A percentile compares a stretch with the other conserved stretches of the same genome.
Evolutionary conservation across 2,329 filamentous ascomycete species (phyloP).

Genomic region (Aplosporella prunicola): DNA sequence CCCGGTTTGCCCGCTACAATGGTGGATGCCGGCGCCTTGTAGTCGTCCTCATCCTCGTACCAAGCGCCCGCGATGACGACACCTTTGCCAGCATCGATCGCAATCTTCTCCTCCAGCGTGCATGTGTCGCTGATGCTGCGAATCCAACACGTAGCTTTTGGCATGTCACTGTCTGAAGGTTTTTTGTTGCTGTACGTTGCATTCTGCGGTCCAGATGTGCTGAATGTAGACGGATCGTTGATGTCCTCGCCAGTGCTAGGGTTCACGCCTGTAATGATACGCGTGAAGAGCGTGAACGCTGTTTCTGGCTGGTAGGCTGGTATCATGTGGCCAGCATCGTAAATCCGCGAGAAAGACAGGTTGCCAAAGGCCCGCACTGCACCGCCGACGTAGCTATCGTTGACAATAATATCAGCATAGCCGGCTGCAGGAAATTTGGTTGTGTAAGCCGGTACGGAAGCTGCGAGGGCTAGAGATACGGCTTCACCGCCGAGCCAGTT

Average conservation of each 20-base stretch:
- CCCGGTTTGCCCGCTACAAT: constrained; percentile 12
- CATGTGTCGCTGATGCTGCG: constrained; percentile 46
- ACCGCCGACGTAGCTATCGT: constrained; percentile 59
- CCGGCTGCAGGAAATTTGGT: constrained; percentile 54
- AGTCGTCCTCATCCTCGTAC: constrained; percentile 13
- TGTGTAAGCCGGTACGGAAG: constrained; percentile 34
- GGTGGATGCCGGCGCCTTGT: constrained; percentile 9
- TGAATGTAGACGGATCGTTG: constrained; percentile 27
- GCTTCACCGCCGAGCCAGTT: constrained; percentile 68
- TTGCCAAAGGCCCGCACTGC: constrained; percentile 70
- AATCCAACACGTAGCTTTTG: constrained; percentile 57
- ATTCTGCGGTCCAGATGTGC: constrained; percentile 47
- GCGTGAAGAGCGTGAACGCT: constrained; percentile 43
- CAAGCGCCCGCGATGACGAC: constrained; percentile 18
- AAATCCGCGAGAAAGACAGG: constrained; percentile 42
- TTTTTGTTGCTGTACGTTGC: constrained; percentile 48
- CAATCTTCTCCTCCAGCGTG: constrained; percentile 39
- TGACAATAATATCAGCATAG: constrained; percentile 63
- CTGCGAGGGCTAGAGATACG: constrained; percentile 49
- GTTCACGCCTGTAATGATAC: constrained; percentile 41
- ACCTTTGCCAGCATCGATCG: constrained; percentile 40
- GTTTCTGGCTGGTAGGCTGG: constrained; percentile 41
- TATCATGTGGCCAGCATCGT: constrained; percentile 44
- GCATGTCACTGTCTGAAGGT: constrained; percentile 35
- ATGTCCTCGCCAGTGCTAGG: constrained; percentile 41